phyloP scores from a whole-genome alignment of 345 rosid genomes.

The Eucalyptus paniculata region DNA sequence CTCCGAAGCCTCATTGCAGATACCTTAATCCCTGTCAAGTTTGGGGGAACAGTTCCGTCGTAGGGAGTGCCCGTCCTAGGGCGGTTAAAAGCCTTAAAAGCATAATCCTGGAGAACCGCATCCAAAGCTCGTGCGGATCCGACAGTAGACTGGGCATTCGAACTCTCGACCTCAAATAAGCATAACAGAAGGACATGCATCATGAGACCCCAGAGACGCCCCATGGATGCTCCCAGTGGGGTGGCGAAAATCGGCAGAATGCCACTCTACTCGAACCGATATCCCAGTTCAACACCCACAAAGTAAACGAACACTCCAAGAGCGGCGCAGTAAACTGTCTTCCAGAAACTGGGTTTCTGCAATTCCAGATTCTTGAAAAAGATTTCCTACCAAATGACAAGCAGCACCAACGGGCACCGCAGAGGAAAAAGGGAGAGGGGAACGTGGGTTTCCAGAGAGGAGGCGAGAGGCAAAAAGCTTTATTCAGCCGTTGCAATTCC shows the following conservation, averaged over 20 bases:
- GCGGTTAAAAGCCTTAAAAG: conserved; percentile 47
- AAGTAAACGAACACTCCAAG: background rate
- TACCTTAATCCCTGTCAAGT: conserved; percentile 58
- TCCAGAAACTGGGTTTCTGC: background rate
- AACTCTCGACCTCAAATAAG: conserved; percentile 16
- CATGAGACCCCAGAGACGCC: conserved; percentile 46
- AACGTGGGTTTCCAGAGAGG: background rate
- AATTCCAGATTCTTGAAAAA: background rate
- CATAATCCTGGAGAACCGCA: conserved; percentile 80
- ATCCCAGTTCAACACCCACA: background rate
- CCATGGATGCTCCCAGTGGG: conserved; percentile 32
- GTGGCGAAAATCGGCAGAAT: background rate
- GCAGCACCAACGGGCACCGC: background rate
- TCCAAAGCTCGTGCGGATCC: conserved; percentile 43
- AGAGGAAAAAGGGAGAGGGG: background rate
- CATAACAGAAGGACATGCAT: conserved; percentile 19
- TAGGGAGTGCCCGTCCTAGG: conserved; percentile 71
- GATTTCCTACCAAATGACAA: background rate
- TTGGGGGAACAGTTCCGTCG: conserved; percentile 43
- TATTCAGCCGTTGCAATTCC: conserved; percentile 9
- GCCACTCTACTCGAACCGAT: background rate
- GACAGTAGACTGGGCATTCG: background rate
- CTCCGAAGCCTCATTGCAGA: conserved; percentile 77
- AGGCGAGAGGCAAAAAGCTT: background rate
- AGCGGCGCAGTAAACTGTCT: background rate